Evolutionary conservation across 352 stramenopile species (phyloP).

Genomic region (Peronospora farinosa): DNA sequence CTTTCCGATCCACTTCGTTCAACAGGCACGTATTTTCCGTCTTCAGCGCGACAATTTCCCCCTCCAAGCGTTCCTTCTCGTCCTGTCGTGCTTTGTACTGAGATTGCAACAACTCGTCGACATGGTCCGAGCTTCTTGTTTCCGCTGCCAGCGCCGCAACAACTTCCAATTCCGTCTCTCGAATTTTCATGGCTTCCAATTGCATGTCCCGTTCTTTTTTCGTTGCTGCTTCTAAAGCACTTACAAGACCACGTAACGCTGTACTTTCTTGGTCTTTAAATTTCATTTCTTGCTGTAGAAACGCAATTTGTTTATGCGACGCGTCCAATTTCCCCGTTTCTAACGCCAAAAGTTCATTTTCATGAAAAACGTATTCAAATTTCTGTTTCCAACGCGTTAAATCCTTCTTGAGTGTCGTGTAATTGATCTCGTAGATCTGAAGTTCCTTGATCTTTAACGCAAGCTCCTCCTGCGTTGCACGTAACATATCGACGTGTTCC

Average conservation of each 20-base stretch:
- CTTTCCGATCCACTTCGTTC: slow-evolving; percentile 70
- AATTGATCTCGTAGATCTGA: slow-evolving; percentile 78
- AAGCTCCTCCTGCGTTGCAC: slow-evolving; percentile 72
- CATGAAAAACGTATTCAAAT: slow-evolving; percentile 81
- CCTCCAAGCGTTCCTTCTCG: slow-evolving; percentile 41
- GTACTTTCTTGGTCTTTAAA: slow-evolving; percentile 79
- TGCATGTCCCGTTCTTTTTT: slow-evolving; percentile 74
- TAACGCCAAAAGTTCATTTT: slow-evolving; percentile 80
- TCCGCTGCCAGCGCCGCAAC: slow-evolving; percentile 26
- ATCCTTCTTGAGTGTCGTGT: slow-evolving; percentile 72
- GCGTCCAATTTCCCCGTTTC: slow-evolving; percentile 82
- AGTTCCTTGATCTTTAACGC: slow-evolving; percentile 73
- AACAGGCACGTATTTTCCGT: slow-evolving; percentile 64
- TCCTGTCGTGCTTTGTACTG: slow-evolving; percentile 19
- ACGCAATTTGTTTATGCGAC: slow-evolving; percentile 77
- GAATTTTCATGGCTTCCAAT: slow-evolving; percentile 40
- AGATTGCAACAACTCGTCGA: slow-evolving; percentile 36
- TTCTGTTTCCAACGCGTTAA: slow-evolving; percentile 80
- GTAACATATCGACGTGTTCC: slow-evolving; percentile 57
- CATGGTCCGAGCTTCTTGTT: slow-evolving; percentile 31
- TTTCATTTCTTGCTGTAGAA: slow-evolving; percentile 80
- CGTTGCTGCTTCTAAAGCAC: slow-evolving; percentile 67
- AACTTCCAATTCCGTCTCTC: slow-evolving; percentile 23
- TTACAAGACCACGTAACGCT: slow-evolving; percentile 65
- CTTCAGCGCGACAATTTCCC: slow-evolving; percentile 56